phyloP scores from a whole-genome alignment of 2,329 filamentous ascomycete genomes.

The Cadophora sp. region DNA sequence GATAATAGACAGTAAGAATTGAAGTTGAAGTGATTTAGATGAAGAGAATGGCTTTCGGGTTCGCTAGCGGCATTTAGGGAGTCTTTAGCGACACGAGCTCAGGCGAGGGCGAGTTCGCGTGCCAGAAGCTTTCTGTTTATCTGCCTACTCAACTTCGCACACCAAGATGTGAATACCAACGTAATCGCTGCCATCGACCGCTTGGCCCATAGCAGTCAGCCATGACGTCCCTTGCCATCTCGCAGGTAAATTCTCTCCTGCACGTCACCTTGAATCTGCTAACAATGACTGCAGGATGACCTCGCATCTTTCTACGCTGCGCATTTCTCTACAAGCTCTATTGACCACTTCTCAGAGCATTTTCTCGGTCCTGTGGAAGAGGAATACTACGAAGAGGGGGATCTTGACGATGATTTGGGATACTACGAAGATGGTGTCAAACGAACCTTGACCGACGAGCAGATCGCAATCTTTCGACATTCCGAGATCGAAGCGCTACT shows the following conservation, averaged over 20 bases:
- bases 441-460: slow-evolving; percentile 87
- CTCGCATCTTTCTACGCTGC: slow-evolving; percentile 39
- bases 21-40: too few species aligned
- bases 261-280: not conserved
- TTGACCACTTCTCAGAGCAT: slow-evolving; percentile 61
- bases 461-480: slow-evolving; percentile 89
- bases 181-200: not conserved
- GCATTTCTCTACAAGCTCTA: slow-evolving; percentile 40
- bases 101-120: not conserved
- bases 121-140: not conserved
- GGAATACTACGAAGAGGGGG: slow-evolving; percentile 50
- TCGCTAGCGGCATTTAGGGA: not conserved
- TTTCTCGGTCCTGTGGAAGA: slow-evolving; percentile 56
- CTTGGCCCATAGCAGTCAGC: not conserved
- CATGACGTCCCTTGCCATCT: slow-evolving; percentile 46
- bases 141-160: not conserved
- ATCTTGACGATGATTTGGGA: slow-evolving; percentile 70
- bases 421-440: slow-evolving; percentile 88
- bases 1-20: too few species aligned
- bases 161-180: slow-evolving; percentile 1
- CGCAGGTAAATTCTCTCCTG: slow-evolving; percentile 44
- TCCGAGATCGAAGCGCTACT: slow-evolving; percentile 81
- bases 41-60: not conserved
- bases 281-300: slow-evolving; percentile 36
- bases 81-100: not conserved